Evolutionary conservation across 2,329 filamentous ascomycete species (phyloP).

Genomic region (Alternaria sp.): DNA sequence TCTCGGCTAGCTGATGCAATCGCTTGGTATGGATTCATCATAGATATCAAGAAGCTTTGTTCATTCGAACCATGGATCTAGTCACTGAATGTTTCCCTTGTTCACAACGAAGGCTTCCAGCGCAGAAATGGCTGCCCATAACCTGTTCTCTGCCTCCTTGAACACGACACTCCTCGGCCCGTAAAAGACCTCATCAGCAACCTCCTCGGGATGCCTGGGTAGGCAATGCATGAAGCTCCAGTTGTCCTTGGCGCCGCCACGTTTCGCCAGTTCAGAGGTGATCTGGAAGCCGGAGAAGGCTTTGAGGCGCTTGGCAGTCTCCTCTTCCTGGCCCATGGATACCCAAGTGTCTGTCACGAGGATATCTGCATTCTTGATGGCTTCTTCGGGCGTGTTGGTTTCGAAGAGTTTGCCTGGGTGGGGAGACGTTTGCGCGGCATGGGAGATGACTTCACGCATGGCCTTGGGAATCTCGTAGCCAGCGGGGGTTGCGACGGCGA

Average conservation of each 20-base stretch:
- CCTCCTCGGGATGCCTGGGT: conserved; percentile 90
- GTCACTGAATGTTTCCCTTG: conserved; percentile 75
- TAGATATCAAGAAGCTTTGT: neutral
- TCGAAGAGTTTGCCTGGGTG: conserved; percentile 74
- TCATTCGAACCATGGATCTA: conserved; percentile 40
- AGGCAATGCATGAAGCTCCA: conserved; percentile 99
- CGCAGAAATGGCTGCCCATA: conserved; percentile 88
- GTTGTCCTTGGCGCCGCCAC: conserved; percentile 82
- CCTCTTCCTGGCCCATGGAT: conserved; percentile 95
- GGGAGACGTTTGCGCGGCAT: conserved; percentile 65
- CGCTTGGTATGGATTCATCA: neutral
- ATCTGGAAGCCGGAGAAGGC: conserved; percentile 93
- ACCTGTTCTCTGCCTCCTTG: conserved; percentile 89
- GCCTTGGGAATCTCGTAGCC: conserved; percentile 81
- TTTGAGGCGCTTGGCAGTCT: conserved; percentile 77
- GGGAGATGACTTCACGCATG: conserved; percentile 77
- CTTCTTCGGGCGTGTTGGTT: conserved; percentile 84
- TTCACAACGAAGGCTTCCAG: conserved; percentile 94
- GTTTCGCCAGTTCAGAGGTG: conserved; percentile 82
- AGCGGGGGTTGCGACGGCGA: conserved; percentile 85
- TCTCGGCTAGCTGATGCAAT: neutral
- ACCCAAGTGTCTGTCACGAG: conserved; percentile 98
- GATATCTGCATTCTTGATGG: conserved; percentile 83
- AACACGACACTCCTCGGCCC: conserved; percentile 86
- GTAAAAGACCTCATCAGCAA: conserved; percentile 95